Evolutionary conservation across 495 filamentous ascomycete species (phyloP).

Genomic region (Xylaria longipes): DNA sequence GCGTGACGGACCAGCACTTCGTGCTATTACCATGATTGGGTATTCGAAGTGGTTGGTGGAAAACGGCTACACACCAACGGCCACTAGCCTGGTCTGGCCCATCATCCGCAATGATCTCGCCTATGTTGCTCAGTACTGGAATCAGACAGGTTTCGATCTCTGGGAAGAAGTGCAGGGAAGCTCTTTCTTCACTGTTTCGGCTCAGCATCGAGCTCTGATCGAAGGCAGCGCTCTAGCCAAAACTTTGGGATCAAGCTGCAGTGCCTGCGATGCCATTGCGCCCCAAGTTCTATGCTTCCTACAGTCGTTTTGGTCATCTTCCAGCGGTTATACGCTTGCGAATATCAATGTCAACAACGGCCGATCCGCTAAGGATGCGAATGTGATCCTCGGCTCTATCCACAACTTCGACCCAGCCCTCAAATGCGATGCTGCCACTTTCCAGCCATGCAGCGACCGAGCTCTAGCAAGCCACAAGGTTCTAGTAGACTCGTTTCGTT

Average conservation of each 20-base stretch:
- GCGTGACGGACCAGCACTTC: slow-evolving; percentile 71
- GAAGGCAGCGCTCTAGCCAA: slow-evolving; percentile 67
- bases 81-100: slow-evolving; percentile 60
- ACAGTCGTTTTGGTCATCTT: slow-evolving; percentile 67
- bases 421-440: slow-evolving; percentile 62
- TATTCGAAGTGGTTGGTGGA: slow-evolving; percentile 52
- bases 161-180: slow-evolving; percentile 73
- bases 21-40: slow-evolving; percentile 64
- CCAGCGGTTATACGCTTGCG: slow-evolving; percentile 61
- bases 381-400: slow-evolving; percentile 66
- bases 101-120: slow-evolving; percentile 70
- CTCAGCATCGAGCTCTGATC: slow-evolving; percentile 60
- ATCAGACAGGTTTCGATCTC: slow-evolving; percentile 70
- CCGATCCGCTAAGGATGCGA: slow-evolving; percentile 66
- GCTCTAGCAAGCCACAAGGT: slow-evolving; percentile 70
- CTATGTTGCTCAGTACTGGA: slow-evolving; percentile 78
- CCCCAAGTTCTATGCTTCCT: slow-evolving; percentile 67
- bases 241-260: slow-evolving; percentile 50
- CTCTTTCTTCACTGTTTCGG: slow-evolving; percentile 63
- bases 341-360: slow-evolving; percentile 59
- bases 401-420: slow-evolving; percentile 68
- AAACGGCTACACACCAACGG: slow-evolving; percentile 54
- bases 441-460: slow-evolving; percentile 68
- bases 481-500: slow-evolving; percentile 68
- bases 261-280: slow-evolving; percentile 58